Evolutionary conservation across 2,329 filamentous ascomycete genomes (phyloP).

Genomic region (Xylariaceae sp.): DNA sequence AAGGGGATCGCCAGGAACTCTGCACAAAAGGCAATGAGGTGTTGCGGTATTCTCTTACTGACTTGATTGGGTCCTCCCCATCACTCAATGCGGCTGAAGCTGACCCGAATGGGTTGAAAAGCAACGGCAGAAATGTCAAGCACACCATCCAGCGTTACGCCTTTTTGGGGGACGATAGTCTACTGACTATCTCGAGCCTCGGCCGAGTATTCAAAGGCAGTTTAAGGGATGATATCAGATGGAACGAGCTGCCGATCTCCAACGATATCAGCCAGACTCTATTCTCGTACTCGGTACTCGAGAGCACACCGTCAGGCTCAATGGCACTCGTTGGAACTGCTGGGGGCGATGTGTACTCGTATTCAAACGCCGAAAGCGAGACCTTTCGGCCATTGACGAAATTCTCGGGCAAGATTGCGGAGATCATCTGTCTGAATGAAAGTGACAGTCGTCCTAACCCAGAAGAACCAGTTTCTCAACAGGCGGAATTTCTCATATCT

Average conservation of each 20-base stretch:
- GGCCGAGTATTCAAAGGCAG: conserved; percentile 53
- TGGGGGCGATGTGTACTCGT: conserved; percentile 44
- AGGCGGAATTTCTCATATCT: conserved; percentile 38
- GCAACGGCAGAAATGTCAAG: conserved; percentile 30
- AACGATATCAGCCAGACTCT: conserved; percentile 34
- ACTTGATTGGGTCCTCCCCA: too few species aligned
- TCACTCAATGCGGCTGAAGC: too few species aligned
- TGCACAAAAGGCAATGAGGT: background rate
- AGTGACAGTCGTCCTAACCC: background rate
- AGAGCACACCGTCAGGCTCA: conserved; percentile 30
- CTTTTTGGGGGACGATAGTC: conserved; percentile 48
- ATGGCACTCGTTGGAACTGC: conserved; percentile 46
- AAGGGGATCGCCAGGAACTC: background rate
- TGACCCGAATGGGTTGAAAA: background rate
- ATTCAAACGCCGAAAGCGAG: conserved; percentile 22
- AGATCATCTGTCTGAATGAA: conserved; percentile 39
- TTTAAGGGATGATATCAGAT: conserved; percentile 29
- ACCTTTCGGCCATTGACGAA: conserved; percentile 32
- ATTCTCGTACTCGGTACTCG: conserved; percentile 44
- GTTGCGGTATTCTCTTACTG: too few species aligned
- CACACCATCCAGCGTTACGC: conserved; percentile 58
- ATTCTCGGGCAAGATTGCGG: conserved; percentile 45
- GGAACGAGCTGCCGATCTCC: conserved; percentile 38
- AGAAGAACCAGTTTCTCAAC: background rate
- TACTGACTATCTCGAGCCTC: conserved; percentile 56